Evolutionary conservation across 2,329 filamentous ascomycete species (phyloP), one percentile per base, ranked within the genome.

Genomic region (Trichophyton rubrum): DNA sequence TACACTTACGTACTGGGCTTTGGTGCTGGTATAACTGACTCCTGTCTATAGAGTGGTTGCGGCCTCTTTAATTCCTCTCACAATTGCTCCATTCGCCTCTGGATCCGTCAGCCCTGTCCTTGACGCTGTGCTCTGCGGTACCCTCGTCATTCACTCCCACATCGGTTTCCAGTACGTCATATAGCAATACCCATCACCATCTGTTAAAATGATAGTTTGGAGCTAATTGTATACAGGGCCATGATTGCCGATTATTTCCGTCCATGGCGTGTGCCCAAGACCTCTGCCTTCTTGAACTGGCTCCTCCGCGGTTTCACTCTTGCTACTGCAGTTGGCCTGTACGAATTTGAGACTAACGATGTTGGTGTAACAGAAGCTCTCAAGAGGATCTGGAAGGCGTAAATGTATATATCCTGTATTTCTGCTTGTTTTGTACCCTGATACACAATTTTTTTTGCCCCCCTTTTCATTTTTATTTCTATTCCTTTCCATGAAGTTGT

Each of bases 311-410:
- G 80, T 53, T 85, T 83, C 62, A 96, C 95, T 9, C 79, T 92
- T 62, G 78, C 89, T 59, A 89, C 91, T 64, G 90, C 88, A 58
- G 81, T 96, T 66, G 91, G 91, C 61, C 81, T 97, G 70, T 99
- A 99, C 78, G 92, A 97, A 76, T 97, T 97, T 70, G 93, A 99
- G 85, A 99, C 93, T 35, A 97, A 96, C 72, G 93, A 99, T 68
- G 90, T 99, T 59, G 93, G 93, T 66, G 75, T 99, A 62, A 96
- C 90, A 7, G 92, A 95, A 81, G 87, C 86, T 35, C 81, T 96
- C 66, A 90, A 88, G 82, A 84, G 88, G 72, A 79, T 97, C 64
- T 99, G 93, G 93, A 89, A 82, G 70, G 92, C 93, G 69, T 75
- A 60, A 62, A 64, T 67, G 64, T 63, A 67, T 55, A 60, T 59